Conservation (phyloP, 345 rosid species). For the Arabidopsis arenosa region DNA sequence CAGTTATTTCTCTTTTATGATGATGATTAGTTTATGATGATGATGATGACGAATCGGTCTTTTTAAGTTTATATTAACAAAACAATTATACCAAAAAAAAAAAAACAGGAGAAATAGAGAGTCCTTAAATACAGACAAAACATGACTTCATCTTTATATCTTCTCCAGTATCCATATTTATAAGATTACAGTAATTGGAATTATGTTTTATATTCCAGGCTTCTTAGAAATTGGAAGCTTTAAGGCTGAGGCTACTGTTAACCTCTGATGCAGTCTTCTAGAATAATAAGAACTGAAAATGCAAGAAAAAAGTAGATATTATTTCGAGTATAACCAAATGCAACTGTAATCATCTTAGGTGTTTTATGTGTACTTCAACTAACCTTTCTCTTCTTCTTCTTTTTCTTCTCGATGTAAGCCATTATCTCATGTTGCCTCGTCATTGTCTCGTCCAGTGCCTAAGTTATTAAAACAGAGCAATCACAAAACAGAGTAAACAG, state of each 20-base stretch:
- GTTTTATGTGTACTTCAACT: conserved; percentile 11
- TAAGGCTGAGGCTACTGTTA: conserved; percentile 5
- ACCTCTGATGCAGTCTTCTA: conserved; percentile 35
- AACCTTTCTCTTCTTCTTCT: conserved; percentile 56
- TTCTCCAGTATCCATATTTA: conserved; percentile 3
- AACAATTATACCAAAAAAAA: not conserved
- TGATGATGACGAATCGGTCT: not conserved
- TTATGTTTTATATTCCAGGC: not conserved
- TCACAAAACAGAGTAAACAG: not conserved
- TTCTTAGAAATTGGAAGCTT: conserved; percentile 9
- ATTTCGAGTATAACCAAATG: not conserved
- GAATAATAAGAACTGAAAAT: conserved; percentile 43
- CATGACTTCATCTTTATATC: conserved; percentile 19
- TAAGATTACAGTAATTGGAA: not conserved
- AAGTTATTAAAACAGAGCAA: not conserved
- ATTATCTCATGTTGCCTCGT: conserved; percentile 53
- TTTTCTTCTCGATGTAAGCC: conserved; percentile 57
- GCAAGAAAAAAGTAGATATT: not conserved
- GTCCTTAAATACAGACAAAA: conserved; percentile 13
- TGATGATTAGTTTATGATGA: not conserved
- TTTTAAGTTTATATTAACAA: conserved; percentile 7
- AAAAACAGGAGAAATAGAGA: not conserved
- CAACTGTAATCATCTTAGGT: not conserved
- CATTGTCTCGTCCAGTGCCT: conserved; percentile 64
- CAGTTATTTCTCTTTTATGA: conserved; percentile 21